Evolutionary conservation across 2,329 filamentous ascomycete species (phyloP).

Genomic region (Paramyrothecium sp.): DNA sequence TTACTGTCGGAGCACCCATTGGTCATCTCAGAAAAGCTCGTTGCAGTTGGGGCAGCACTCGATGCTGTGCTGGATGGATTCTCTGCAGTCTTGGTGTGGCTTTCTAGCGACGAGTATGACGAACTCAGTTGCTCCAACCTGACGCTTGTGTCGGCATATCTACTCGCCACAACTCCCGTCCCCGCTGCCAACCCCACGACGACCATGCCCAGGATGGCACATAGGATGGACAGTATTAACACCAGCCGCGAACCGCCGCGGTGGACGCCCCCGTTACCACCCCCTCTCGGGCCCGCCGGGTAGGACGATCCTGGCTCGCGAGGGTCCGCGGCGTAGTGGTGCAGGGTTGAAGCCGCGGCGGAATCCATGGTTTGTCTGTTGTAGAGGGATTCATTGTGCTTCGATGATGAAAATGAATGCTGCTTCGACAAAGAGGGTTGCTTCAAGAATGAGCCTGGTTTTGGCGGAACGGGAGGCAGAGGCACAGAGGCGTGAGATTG

Average conservation of each 20-base stretch:
- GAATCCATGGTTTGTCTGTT: neutral
- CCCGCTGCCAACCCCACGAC: neutral
- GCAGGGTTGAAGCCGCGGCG: conserved; percentile 2
- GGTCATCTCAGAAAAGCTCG: neutral
- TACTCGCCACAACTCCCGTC: neutral
- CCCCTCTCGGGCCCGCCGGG: neutral
- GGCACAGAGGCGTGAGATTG: neutral
- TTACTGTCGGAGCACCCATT: neutral
- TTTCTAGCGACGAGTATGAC: neutral
- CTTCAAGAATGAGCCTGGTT: neutral
- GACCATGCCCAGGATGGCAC: neutral
- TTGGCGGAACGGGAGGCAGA: neutral
- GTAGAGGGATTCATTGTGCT: neutral
- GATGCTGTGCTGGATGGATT: neutral
- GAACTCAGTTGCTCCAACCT: neutral
- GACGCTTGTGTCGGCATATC: neutral
- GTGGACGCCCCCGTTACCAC: neutral
- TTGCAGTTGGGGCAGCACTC: neutral
- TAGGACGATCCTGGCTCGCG: neutral
- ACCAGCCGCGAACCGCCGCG: neutral
- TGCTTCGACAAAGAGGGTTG: neutral
- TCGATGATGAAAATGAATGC: neutral
- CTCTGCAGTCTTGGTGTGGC: neutral
- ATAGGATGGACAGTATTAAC: neutral
- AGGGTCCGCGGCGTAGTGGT: neutral